Percentiles rank a stretch among this genome's conserved stretches.
These are phyloP conservation scores for Acmispon strigosus DNA, from an alignment of 306 rosid species.

Conservation along the genomic window DNA sequence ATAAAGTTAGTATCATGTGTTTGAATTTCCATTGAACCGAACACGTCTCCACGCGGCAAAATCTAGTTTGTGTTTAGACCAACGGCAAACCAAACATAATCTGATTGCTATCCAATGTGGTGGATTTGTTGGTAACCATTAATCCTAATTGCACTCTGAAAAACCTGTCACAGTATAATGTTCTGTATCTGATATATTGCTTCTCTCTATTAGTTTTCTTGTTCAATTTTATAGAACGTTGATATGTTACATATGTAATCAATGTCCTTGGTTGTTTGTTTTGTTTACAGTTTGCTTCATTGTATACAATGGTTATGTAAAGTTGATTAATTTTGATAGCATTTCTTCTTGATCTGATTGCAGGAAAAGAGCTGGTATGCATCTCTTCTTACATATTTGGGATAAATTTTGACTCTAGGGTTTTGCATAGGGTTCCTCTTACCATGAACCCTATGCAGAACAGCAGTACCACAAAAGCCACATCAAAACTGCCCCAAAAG, in stretches of 20 bases:
- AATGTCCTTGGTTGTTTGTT: not conserved
- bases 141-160: not conserved
- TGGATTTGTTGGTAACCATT: slow-evolving; percentile 45
- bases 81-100: no score
- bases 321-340: not conserved
- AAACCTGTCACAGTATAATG: not conserved
- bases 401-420: not conserved
- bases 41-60: no score
- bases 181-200: not conserved
- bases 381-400: not conserved
- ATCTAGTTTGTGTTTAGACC: no score
- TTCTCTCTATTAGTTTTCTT: not conserved
- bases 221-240: not conserved
- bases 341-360: not conserved
- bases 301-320: not conserved
- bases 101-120: no score
- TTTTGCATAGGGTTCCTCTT: slow-evolving; percentile 10
- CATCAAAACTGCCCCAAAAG: slow-evolving; percentile 11
- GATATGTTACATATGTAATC: not conserved
- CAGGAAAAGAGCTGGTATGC: slow-evolving; percentile 26
- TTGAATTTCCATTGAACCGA: no score
- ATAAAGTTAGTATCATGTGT: no score
- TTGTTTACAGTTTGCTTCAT: not conserved
- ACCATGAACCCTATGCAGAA: slow-evolving; percentile 24
- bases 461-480: not conserved